Base-by-base conservation (phyloP, 306 rosid genomes). In the Malus sieversii region DNA sequence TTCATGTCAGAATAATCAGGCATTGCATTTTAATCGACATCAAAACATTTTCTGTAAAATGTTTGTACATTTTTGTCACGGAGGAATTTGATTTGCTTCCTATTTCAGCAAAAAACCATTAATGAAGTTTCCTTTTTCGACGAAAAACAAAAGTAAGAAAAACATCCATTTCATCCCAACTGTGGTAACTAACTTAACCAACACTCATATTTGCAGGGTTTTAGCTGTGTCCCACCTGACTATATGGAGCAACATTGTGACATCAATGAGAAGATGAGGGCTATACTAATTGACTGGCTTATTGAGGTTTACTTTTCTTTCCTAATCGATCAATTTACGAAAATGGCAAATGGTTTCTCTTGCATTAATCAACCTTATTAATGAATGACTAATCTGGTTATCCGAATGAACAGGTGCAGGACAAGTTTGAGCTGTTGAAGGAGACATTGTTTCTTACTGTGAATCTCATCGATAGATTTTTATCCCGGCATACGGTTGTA, bases 221-320 rank as follows among this genome's bases (percentile, higher is more conserved):
- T 68, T 23, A 70, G 93, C 82, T 90, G 90, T 79, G 98, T 84
- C 76, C 74, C 91, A 23, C 91, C 89, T 0, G 67, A 72, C 74
- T 96, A 96, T 64, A 87, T 96, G 96, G 78, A 75, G 30, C 85
- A 88, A 72, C 99, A 92, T 79, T 40, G 27, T 77, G 99, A 96
- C 89, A 88, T 96, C 74, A 96, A 92, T 80, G 93, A 92, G 84
- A 96, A 82, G 89, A 96, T 96, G 99, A 92, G 99, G 66, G 86
- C 97, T n/a, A 92, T 96, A 76, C 83, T 96, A 6, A 79, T 96
- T 79, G 99, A 96, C 78, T 96, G 99, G 99, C 98, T 96, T 44
- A 88, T 96, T 82, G 99, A 96, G 94, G 99, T 93, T 80, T 46
- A 68, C 32, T 70, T 35, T 76, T 23, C 64, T 72, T 51, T 70